Base-by-base conservation (phyloP, 225 moss, liverwort and hornwort species). In the Rhytidiadelphus loreus region DNA sequence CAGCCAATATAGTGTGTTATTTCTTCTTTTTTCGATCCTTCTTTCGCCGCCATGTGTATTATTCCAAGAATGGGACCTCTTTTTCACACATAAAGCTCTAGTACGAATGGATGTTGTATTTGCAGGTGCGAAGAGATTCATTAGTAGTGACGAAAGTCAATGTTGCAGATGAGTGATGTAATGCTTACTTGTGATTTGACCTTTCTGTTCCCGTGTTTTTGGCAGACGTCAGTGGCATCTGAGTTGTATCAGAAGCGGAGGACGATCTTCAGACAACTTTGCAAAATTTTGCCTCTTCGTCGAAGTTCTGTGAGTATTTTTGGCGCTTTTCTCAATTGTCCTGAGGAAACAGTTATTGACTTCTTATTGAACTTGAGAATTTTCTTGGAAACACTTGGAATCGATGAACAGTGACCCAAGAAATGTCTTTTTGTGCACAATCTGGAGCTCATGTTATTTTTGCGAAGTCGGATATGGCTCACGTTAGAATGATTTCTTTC, bases 261-360 rank as follows among this genome's bases (percentile, higher is more conserved):
- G 94, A 68, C 92, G 81, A 88, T 95, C 32, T 88, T 99, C 35
- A 96, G 95, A 87, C 97, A 96, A 86, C 95, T 99, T 39, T 95
- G 95, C 90, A 99, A 99, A 92, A 95, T 95, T 65, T 91, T 99
- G 44, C 96, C 99, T 74, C 92, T 96, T 87, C 96, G 96, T 77
- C 96, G 95, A 78, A 95, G 90, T 87, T 87, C 94, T 79, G 96
- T 99, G 87, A 93, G 92, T 86, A 86, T 66, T 75, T 87, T 79
- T 66, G 65, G 26, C 77, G 9, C 56, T 61, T 53, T 43, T 83
- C 68, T 79, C n/a, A 74, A 13, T 66, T 71, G 58, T 29, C 22
- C 18, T 6, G 82, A 77, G 70, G 22, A 72, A 71, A 66, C 35
- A 79, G 57, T 73, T 39, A 29, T 81, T 77, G 63, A 48, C 37